Base-by-base conservation (phyloP, 371 early-diverging fungal species). In the Zychaea mexicana region DNA sequence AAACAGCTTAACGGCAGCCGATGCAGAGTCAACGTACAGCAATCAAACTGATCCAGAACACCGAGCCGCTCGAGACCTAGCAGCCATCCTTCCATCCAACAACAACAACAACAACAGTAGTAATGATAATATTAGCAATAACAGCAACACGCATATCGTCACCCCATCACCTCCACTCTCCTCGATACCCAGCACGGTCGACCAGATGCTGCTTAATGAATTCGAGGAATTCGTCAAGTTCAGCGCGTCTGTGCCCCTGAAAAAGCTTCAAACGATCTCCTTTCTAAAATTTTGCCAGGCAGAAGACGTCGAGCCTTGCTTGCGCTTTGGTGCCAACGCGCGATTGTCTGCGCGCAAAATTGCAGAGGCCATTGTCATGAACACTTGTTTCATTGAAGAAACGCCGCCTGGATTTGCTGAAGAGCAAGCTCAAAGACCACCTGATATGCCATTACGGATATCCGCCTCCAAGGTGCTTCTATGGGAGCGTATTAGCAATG, bases 291-390 rank as follows among this genome's bases (percentile, higher is more conserved):
- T 90, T 57, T 90, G 90, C 42, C 86, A 93, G 42, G 89, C 87
- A 24, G 96, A 96, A 65, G 97, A 97, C 67, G 88, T 96, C 2
- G 90, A 90, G 64, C 93, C 96, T 3, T 95, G 95, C 69, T 82
- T 97, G 60, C 85, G 94, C 26, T 95, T 96, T 69, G 95, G 96
- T 22, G 86, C 91, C 32, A 90, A 85, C 45, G 89, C 95, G 17
- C 88, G 94, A 28, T 86, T 94, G 9, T 91, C 93, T 21, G 89
- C 94, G 19, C 85, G 88, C 38, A 92, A 91, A 67, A 82, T 96
- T 32, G 82, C 91, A n/a, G 96, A 96, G 60, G 94, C 96, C 31
- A 94, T 96, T 59, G 83, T 88, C 15, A 77, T 88, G 60, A 94
- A 94, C 69, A 90, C 89, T 10, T 85, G 90, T 52, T 89, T 83